Percentiles rank a stretch among this genome's conserved stretches.
Conservation (phyloP, 345 rosid species). For the Citrus sinensis region DVS_A1.0 CM039166.1:16750501-16751000, state of each 20-base stretch:
- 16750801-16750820: slow-evolving; percentile 63
- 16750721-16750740: background rate
- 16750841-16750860: slow-evolving; percentile 43
- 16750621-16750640: slow-evolving; percentile 37
- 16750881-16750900: no score
- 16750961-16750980: slow-evolving; percentile 25
- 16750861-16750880: background rate
- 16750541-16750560: slow-evolving; percentile 40
- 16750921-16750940: slow-evolving; percentile 5
- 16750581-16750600: slow-evolving; percentile 38
- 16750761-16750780: slow-evolving; percentile 52
- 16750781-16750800: slow-evolving; percentile 81
- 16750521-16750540: slow-evolving; percentile 54
- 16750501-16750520: slow-evolving; percentile 13
- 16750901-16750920: background rate
- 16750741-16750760: slow-evolving; percentile 4
- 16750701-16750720: slow-evolving; percentile 1
- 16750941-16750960: background rate
- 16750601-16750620: slow-evolving; percentile 38
- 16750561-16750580: slow-evolving; percentile 35
- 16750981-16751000: slow-evolving; percentile 92
- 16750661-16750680: slow-evolving; percentile 95
- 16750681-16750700: slow-evolving; percentile 66
- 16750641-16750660: slow-evolving; percentile 86
- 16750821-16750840: slow-evolving; percentile 66